phyloP scores from a whole-genome alignment of 2,329 filamentous ascomycete species.

The Penicillium occitanis region DNA sequence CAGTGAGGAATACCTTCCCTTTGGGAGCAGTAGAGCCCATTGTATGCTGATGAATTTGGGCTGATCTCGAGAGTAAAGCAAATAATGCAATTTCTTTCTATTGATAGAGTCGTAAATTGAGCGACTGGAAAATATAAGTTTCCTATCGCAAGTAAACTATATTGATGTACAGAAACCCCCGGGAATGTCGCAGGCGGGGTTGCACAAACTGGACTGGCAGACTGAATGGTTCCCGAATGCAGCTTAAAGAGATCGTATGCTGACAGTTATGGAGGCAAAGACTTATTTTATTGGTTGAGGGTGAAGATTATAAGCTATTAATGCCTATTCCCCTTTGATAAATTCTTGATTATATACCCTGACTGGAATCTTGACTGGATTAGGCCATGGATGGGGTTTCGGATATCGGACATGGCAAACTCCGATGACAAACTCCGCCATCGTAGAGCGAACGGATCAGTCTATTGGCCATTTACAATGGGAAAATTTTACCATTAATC shows the following conservation, averaged over 20 bases:
- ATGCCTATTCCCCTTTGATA: no score
- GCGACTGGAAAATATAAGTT: neutral
- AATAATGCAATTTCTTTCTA: neutral
- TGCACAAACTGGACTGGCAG: neutral
- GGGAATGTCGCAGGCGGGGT: neutral
- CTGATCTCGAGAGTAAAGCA: neutral
- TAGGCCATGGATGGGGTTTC: neutral
- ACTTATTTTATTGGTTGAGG: neutral
- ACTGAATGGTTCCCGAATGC: neutral
- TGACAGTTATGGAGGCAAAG: no score
- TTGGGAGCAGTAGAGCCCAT: neutral
- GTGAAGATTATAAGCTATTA: neutral
- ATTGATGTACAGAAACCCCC: neutral
- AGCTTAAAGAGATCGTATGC: neutral
- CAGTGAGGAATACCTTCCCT: neutral
- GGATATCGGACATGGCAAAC: neutral
- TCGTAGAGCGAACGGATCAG: neutral
- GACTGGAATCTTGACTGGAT: neutral
- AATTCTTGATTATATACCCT: neutral
- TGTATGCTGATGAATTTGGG: neutral
- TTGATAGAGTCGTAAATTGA: neutral
- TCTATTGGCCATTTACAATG: neutral
- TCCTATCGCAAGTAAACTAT: neutral
- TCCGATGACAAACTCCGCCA: slow-evolving; percentile 1
- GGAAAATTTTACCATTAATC: neutral